Evolutionary conservation across 1,284 basidiomycete genomes (phyloP).

Genomic region (Leccinum insigne): DNA sequence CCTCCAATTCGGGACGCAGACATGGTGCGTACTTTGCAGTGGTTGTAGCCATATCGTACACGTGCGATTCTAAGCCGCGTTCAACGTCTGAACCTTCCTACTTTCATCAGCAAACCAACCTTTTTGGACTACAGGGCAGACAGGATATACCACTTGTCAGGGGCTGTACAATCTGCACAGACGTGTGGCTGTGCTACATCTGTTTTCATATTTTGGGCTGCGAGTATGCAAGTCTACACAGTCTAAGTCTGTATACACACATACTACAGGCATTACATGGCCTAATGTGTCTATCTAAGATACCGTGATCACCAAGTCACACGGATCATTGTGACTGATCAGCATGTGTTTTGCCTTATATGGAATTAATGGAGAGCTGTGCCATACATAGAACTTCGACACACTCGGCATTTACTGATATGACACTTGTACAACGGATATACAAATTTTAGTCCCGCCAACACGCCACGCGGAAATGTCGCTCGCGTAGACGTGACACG

Average conservation of each 20-base stretch:
- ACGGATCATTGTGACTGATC: too few relatives aligned
- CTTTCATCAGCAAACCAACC: neutral
- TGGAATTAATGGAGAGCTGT: too few relatives aligned
- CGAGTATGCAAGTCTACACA: neutral
- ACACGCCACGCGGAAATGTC: slow-evolving; percentile 22
- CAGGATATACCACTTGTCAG: neutral
- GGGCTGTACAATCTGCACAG: neutral
- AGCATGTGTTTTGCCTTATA: too few relatives aligned
- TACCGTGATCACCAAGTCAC: too few relatives aligned
- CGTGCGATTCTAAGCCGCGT: slow-evolving; percentile 4
- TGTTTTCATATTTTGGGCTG: neutral
- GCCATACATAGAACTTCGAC: too few relatives aligned
- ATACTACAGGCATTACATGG: too few relatives aligned
- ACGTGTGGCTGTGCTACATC: neutral
- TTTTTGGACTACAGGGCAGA: neutral
- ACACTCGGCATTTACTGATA: too few relatives aligned
- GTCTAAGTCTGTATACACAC: neutral
- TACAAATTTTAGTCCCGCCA: too few relatives aligned
- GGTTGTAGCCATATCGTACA: neutral
- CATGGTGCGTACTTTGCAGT: neutral
- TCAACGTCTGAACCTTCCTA: slow-evolving; percentile 17
- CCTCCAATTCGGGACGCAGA: neutral
- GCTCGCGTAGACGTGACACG: slow-evolving; percentile 57
- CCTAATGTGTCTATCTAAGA: too few relatives aligned
- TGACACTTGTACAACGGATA: too few relatives aligned